phyloP scores from a whole-genome alignment of 208 protist genomes.

The Herpetomonas samuelpessoai region DNA sequence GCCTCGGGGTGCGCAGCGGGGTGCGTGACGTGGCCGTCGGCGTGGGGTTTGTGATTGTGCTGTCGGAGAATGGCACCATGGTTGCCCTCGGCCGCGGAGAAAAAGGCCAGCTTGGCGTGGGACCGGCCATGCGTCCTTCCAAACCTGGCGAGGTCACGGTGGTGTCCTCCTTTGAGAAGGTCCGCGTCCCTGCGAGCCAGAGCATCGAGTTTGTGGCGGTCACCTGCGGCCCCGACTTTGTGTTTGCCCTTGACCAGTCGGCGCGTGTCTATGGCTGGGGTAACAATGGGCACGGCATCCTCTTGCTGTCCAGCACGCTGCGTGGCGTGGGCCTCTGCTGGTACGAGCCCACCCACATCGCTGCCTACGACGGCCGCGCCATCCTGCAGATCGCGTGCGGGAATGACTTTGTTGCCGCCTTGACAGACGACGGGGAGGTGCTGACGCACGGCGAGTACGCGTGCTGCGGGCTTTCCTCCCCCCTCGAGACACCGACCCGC shows the following conservation, averaged over 20 bases:
- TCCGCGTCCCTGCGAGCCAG: constrained; percentile 18
- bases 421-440: constrained; percentile 52
- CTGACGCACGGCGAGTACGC: constrained; percentile 47
- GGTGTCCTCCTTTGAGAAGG: constrained; percentile 14
- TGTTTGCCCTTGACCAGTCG: constrained; percentile 38
- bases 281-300: constrained; percentile 45
- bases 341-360: constrained; percentile 44
- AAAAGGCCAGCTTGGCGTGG: constrained; percentile 60
- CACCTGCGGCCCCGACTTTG: constrained; percentile 58
- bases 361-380: constrained; percentile 16
- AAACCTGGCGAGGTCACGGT: constrained; percentile 21
- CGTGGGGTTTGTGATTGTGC: constrained; percentile 49
- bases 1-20: constrained; percentile 27
- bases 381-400: constrained; percentile 78
- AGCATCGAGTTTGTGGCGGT: constrained; percentile 27
- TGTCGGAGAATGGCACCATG: constrained; percentile 41
- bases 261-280: constrained; percentile 68
- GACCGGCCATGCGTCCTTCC: constrained; percentile 24
- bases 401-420: constrained; percentile 55
- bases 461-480: constrained; percentile 52
- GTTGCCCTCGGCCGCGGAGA: constrained; percentile 48
- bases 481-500: neutral
- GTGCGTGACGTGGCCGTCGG: constrained; percentile 40
- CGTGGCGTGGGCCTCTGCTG: no score
- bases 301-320: constrained; percentile 5